A percentile compares a stretch with the other conserved stretches of the same genome.
Evolutionary conservation across 371 early-diverging fungal genomes (phyloP).

Genomic region (Mortierella sp.): DNA sequence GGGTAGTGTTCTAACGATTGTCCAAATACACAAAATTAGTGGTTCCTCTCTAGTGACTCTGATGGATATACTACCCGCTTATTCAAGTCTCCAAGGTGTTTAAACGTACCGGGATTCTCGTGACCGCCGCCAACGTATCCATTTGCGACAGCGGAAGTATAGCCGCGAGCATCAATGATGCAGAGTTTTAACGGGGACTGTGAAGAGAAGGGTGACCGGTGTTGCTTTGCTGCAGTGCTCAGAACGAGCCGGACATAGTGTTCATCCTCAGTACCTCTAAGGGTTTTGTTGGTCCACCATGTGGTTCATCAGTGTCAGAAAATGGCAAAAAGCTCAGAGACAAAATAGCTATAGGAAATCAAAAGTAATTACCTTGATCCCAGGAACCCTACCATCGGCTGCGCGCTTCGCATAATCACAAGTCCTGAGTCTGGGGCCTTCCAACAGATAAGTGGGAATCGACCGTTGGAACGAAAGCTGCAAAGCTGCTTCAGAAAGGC

Average conservation of each 20-base stretch:
- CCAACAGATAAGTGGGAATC: conserved; percentile 47
- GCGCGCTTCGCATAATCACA: conserved; percentile 40
- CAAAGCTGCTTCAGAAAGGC: conserved; percentile 32
- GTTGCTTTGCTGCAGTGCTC: conserved; percentile 26
- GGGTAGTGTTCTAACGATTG: conserved; percentile 48
- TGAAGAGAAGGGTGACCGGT: background rate
- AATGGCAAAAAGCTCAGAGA: background rate
- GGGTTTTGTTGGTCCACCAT: background rate
- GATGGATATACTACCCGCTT: background rate
- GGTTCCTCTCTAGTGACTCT: background rate
- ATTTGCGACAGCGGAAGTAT: conserved; percentile 50
- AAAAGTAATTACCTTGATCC: conserved; percentile 30
- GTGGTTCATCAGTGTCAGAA: background rate
- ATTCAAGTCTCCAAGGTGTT: background rate
- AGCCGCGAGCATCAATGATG: conserved; percentile 56
- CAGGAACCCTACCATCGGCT: conserved; percentile 50
- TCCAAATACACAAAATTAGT: background rate
- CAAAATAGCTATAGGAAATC: background rate
- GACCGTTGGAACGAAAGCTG: conserved; percentile 33
- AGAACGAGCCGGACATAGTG: conserved; percentile 34
- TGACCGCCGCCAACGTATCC: conserved; percentile 53
- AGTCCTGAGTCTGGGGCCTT: conserved; percentile 29
- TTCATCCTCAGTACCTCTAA: conserved; percentile 44
- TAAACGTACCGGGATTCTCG: conserved; percentile 53
- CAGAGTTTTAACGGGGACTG: conserved; percentile 36